phyloP scores from a whole-genome alignment of 129 eudicot species.

The Tagetes patula region DNA sequence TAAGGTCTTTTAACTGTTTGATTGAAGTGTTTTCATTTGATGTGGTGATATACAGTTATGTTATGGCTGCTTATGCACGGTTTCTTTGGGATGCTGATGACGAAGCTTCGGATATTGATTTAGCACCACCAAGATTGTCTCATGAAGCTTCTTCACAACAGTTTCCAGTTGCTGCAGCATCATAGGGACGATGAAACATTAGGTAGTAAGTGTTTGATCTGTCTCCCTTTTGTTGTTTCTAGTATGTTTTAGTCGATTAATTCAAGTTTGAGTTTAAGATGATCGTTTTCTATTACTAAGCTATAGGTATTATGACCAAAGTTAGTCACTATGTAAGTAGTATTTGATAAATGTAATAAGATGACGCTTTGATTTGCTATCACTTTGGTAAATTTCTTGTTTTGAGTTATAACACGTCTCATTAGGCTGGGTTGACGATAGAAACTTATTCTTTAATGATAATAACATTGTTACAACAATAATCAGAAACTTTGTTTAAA shows the following conservation, averaged over 20 bases:
- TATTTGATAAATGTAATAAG: constrained; percentile 36
- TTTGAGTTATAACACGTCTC: constrained; percentile 9
- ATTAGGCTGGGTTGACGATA: background rate
- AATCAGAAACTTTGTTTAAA: background rate
- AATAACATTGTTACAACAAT: background rate
- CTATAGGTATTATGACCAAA: constrained; percentile 17
- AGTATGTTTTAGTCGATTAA: background rate
- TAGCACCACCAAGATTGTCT: constrained; percentile 32
- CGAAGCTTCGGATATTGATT: constrained; percentile 24
- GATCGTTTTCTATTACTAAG: background rate
- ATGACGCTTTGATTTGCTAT: constrained; percentile 14
- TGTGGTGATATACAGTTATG: constrained; percentile 46
- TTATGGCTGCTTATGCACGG: constrained; percentile 69
- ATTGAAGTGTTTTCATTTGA: background rate
- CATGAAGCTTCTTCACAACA: constrained; percentile 44
- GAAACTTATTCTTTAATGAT: background rate
- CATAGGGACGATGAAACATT: constrained; percentile 22
- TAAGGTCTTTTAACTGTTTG: background rate
- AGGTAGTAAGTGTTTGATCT: constrained; percentile 38
- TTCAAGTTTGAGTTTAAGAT: constrained; percentile 13
- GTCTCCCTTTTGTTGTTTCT: constrained; percentile 24
- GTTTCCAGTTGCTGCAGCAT: constrained; percentile 48
- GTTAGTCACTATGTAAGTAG: constrained; percentile 26
- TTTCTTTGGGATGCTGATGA: constrained; percentile 77
- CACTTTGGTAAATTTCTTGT: constrained; percentile 11